phyloP scores from a whole-genome alignment of 192 early-diverging fungal species.

The Oehlia diaphana region DNA sequence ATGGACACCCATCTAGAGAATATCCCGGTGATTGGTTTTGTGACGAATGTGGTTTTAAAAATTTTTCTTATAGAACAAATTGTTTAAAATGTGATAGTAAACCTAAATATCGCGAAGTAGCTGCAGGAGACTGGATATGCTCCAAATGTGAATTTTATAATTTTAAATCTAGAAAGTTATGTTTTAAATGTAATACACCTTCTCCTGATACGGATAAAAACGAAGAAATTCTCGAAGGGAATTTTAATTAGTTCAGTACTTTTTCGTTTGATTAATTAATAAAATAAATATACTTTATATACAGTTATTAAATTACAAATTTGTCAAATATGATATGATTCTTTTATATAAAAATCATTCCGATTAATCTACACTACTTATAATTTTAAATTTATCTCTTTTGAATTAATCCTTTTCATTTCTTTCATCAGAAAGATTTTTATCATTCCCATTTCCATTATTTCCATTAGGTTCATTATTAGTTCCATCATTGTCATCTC shows the following conservation, averaged over 20 bases:
- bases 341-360: too few relatives aligned
- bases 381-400: neutral
- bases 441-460: neutral
- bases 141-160: conserved; percentile 26
- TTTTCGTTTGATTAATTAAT: too few relatives aligned
- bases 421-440: neutral
- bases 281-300: too few relatives aligned
- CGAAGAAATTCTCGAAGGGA: neutral
- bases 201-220: neutral
- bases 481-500: neutral
- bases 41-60: neutral
- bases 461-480: neutral
- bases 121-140: conserved; percentile 19
- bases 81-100: conserved; percentile 3
- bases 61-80: conserved; percentile 14
- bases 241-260: neutral
- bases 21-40: conserved; percentile 19
- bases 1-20: neutral
- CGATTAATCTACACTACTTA: too few relatives aligned
- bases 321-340: too few relatives aligned
- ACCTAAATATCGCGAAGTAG: neutral
- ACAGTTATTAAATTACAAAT: too few relatives aligned
- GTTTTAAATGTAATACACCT: conserved; percentile 18
- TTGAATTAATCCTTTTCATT: neutral
- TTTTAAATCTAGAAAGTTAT: neutral